A percentile compares a stretch with the other conserved stretches of the same genome.
These are phyloP conservation scores for Penicillium silybi DNA, from an alignment of 495 filamentous ascomycete genomes.

Conservation along the genomic window DNA sequence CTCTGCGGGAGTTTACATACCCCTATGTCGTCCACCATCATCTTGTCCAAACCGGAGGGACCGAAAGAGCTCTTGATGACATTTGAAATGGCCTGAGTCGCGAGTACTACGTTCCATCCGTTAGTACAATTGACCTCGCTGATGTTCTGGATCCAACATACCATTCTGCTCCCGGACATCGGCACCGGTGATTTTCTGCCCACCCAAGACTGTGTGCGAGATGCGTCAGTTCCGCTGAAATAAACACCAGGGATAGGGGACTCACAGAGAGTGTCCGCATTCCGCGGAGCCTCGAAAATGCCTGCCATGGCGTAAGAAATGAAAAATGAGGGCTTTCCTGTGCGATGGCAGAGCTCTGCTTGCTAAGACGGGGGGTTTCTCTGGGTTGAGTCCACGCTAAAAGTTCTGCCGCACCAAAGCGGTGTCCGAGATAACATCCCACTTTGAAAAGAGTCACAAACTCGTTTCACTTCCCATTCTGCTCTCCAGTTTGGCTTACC, in stretches of 20 bases:
- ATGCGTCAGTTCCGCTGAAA: slow-evolving; percentile 22
- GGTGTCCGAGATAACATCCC: slow-evolving; percentile 43
- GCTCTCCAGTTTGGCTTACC: slow-evolving; percentile 14
- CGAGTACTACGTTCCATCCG: slow-evolving; percentile 60
- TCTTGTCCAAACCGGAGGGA: slow-evolving; percentile 95
- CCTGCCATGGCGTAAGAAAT: slow-evolving; percentile 61
- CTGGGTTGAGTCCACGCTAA: slow-evolving; percentile 36
- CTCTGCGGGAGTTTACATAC: slow-evolving; percentile 49
- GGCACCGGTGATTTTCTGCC: slow-evolving; percentile 88
- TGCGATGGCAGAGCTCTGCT: slow-evolving; percentile 35
- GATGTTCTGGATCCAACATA: slow-evolving; percentile 34
- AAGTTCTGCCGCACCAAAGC: slow-evolving; percentile 44
- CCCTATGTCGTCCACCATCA: slow-evolving; percentile 99
- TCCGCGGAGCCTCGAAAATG: slow-evolving; percentile 84
- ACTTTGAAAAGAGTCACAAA: slow-evolving; percentile 33
- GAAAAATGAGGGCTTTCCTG: slow-evolving; percentile 19
- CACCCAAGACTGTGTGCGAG: slow-evolving; percentile 70
- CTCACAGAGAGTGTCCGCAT: slow-evolving; percentile 80
- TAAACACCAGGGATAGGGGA: slow-evolving; percentile 2
- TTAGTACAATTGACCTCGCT: slow-evolving; percentile 5
- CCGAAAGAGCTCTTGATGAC: slow-evolving; percentile 98
- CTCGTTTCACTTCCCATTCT: slow-evolving; percentile 14
- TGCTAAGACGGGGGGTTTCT: slow-evolving; percentile 22
- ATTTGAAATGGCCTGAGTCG: slow-evolving; percentile 96
- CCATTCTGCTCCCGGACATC: slow-evolving; percentile 97